These are phyloP conservation scores for Platismatia glauca DNA, from an alignment of 495 filamentous ascomycete species.

Conservation along the genomic window DNA sequence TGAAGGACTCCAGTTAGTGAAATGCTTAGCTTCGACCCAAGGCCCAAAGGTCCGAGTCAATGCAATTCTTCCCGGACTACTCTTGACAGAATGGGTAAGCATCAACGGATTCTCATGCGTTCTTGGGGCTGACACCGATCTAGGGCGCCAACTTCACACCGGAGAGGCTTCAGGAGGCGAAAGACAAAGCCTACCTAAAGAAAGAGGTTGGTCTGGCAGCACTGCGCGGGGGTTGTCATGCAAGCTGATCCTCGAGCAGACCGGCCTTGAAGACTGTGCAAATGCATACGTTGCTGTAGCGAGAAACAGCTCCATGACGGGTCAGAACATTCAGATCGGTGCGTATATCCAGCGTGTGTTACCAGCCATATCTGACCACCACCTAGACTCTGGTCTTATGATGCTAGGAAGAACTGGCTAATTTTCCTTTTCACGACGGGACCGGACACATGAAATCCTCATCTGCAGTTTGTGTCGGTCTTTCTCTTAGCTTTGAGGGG, in stretches of 20 bases:
- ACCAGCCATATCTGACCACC: neutral
- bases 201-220: conserved; percentile 29
- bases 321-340: conserved; percentile 47
- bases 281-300: conserved; percentile 44
- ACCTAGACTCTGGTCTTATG: conserved; percentile 13
- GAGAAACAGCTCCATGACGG: conserved; percentile 51
- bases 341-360: conserved; percentile 12
- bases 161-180: conserved; percentile 34
- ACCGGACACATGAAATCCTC: neutral
- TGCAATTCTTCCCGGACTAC: conserved; percentile 56
- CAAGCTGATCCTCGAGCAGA: conserved; percentile 26
- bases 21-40: conserved; percentile 58
- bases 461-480: neutral
- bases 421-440: neutral
- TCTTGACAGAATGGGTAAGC: conserved; percentile 66
- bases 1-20: conserved; percentile 57
- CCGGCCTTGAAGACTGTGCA: conserved; percentile 48
- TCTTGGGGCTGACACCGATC: conserved; percentile 1
- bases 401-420: conserved; percentile 9
- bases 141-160: conserved; percentile 41
- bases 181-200: conserved; percentile 35
- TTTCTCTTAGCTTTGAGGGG: neutral
- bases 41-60: conserved; percentile 59
- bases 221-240: neutral
- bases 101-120: neutral